Evolutionary conservation across 495 filamentous ascomycete species (phyloP).

Genomic region (Ramalina peruviana): DNA sequence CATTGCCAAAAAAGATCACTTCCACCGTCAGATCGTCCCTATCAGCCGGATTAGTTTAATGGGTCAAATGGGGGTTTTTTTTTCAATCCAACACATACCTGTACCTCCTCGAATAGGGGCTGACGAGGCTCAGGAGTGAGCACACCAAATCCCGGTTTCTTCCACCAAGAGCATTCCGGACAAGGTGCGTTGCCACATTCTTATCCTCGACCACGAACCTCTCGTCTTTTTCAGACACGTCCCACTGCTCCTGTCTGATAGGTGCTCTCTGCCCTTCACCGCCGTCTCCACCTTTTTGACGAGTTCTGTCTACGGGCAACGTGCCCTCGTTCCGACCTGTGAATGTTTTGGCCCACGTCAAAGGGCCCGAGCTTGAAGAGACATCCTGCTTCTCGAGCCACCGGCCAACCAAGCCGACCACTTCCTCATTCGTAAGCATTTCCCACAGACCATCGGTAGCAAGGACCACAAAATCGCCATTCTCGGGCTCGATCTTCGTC

Average conservation of each 20-base stretch:
- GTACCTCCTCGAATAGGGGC: constrained; percentile 80
- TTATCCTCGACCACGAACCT: constrained; percentile 91
- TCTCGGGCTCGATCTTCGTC: constrained; percentile 80
- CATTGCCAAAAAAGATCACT: constrained; percentile 87
- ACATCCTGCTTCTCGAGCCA: constrained; percentile 73
- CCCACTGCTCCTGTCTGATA: constrained; percentile 74
- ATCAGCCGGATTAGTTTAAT: neutral
- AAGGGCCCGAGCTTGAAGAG: constrained; percentile 25
- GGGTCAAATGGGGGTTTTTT: neutral
- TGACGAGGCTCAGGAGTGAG: constrained; percentile 80
- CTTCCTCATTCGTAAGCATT: constrained; percentile 98
- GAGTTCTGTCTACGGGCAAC: constrained; percentile 36
- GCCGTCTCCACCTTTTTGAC: constrained; percentile 25
- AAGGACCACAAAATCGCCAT: constrained; percentile 91
- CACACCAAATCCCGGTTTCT: constrained; percentile 90
- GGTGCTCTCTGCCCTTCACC: constrained; percentile 50
- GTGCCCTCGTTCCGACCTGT: constrained; percentile 30
- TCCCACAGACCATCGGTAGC: constrained; percentile 98
- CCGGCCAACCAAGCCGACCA: constrained; percentile 87
- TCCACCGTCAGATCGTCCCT: constrained; percentile 95
- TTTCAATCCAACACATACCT: constrained; percentile 38
- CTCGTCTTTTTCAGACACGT: constrained; percentile 51
- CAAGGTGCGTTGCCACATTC: constrained; percentile 90
- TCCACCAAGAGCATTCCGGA: constrained; percentile 89
- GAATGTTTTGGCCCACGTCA: constrained; percentile 33